Evolutionary conservation across 805 yeast species (phyloP).

Genomic region (Kluyveromyces dobzhanskii): DNA sequence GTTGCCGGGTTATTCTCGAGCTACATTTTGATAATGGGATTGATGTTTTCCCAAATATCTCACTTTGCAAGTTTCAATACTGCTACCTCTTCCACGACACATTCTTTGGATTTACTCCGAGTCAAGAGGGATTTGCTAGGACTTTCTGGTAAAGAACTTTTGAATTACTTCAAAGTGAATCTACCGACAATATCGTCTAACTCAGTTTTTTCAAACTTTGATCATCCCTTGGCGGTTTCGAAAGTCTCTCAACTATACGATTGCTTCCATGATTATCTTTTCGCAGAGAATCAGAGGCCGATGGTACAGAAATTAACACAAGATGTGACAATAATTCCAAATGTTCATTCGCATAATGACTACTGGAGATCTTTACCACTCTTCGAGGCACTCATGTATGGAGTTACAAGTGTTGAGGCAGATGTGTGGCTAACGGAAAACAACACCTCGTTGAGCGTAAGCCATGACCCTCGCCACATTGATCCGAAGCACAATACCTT

Average conservation of each 20-base stretch:
- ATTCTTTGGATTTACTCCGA: neutral
- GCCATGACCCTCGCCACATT: constrained; percentile 47
- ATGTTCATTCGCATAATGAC: constrained; percentile 61
- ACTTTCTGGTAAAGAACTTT: constrained; percentile 10
- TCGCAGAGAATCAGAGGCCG: constrained; percentile 6
- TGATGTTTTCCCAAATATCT: constrained; percentile 1
- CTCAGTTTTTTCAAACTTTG: neutral
- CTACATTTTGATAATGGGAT: neutral
- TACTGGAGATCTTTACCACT: constrained; percentile 55
- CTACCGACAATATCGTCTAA: neutral
- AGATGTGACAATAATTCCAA: constrained; percentile 16
- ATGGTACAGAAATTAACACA: constrained; percentile 18
- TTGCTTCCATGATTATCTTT: constrained; percentile 9
- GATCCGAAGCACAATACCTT: constrained; percentile 37
- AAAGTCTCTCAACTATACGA: constrained; percentile 14
- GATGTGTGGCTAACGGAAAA: constrained; percentile 46
- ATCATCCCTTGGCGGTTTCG: neutral
- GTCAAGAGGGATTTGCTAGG: constrained; percentile 7
- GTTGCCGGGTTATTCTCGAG: neutral
- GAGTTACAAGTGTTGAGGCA: constrained; percentile 55
- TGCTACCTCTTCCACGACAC: neutral
- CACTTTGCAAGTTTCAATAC: neutral
- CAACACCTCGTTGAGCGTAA: constrained; percentile 44
- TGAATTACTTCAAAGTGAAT: constrained; percentile 10
- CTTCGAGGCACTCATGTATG: constrained; percentile 44